These are phyloP conservation scores for Starmerella cellae DNA, from an alignment of 805 yeast species.

Conservation along the genomic window DNA sequence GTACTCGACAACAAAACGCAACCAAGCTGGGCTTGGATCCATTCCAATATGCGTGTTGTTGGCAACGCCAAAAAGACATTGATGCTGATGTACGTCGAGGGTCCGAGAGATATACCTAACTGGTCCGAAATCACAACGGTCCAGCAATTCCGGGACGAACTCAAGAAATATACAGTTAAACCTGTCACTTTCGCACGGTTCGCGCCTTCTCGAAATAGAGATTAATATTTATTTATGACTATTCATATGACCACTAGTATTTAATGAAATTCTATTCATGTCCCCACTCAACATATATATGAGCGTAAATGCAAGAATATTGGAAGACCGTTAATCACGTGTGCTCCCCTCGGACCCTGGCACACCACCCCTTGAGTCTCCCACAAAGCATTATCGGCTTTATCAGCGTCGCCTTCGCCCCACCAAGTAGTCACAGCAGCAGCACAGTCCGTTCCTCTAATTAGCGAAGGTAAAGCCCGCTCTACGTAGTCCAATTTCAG, in stretches of 20 bases:
- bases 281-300: too few relatives aligned
- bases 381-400: too few relatives aligned
- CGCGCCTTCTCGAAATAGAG: conserved; percentile 76
- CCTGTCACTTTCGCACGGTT: conserved; percentile 68
- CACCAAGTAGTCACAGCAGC: not conserved
- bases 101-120: conserved; percentile 30
- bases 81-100: conserved; percentile 52
- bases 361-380: too few relatives aligned
- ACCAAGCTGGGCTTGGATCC: conserved; percentile 46
- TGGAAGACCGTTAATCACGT: too few relatives aligned
- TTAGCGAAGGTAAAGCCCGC: not conserved
- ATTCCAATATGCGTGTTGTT: conserved; percentile 63
- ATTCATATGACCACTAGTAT: too few relatives aligned
- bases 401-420: too few relatives aligned
- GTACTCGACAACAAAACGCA: conserved; percentile 33
- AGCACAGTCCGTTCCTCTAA: not conserved
- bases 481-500: not conserved
- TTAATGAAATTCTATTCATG: too few relatives aligned
- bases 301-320: too few relatives aligned
- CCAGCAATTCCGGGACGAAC: conserved; percentile 26
- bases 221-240: too few relatives aligned
- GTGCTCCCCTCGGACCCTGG: too few relatives aligned
- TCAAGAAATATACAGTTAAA: conserved; percentile 38
- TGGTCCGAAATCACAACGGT: conserved; percentile 17
- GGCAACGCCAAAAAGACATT: conserved; percentile 76